Base-by-base conservation (phyloP, 257 asterid genomes). In the Solanum medicagineum region DNA sequence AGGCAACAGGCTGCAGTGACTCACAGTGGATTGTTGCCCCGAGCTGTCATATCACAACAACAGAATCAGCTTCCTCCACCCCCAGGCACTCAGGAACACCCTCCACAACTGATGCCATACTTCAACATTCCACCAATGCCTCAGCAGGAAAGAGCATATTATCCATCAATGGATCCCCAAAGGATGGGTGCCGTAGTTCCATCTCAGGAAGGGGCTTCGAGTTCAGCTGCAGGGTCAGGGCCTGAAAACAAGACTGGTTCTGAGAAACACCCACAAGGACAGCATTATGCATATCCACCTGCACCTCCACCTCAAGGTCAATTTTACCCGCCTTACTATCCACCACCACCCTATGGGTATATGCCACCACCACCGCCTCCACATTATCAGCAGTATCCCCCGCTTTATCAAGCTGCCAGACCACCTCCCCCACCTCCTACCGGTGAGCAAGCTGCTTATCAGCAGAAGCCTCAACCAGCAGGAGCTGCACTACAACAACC, bases 151-250 rank as follows among this genome's bases (percentile, higher is more conserved):
- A 87, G 95, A 81, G 91, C 98, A 7, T 92, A 90, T 81, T 97
- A 95, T 87, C 99, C 99, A 14, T 97, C 99, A 1, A 97, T 95
- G 98, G 99, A 97, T 87, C 98, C 98, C 26, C 99, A 97, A 79
- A 91, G 98, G 86, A 95, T 95, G 99, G 98, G 98, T 55, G 99
- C 98, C 36, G 62, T 91, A 40, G 84, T 93, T 36, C 88, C 93
- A 45, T 88, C 97, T 42, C 97, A 94, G 82, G 99, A 96, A 22
- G 98, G 99, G 66, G 83, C 89, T 63, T 87, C 93, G 2, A 85
- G 90, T 80, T 94, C 94, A n/a, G 85, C 93, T 11, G 85, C 92
- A 4, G 97, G 94, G 29, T 84, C 95, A 1, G 89, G 86, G 60
- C 24, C 63, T 85, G 98, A 93, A 81, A 87, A 83, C 85, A 91